These are phyloP conservation scores for Croton setiger DNA, from an alignment of 441 rosid genomes.

Conservation along the genomic window DNA sequence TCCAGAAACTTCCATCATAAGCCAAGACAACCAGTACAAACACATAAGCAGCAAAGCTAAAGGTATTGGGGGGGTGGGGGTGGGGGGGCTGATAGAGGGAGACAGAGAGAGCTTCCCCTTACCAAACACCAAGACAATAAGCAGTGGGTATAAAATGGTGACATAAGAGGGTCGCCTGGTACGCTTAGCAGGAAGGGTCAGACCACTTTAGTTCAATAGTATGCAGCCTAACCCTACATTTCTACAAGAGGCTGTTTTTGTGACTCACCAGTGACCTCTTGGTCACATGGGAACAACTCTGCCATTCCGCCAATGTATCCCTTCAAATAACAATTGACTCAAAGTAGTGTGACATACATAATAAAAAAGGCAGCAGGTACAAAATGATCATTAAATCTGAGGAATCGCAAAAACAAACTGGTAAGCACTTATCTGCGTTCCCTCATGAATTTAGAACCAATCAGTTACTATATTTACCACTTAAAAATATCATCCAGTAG, in stretches of 20 bases:
- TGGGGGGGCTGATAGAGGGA: not conserved
- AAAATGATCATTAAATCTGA: not conserved
- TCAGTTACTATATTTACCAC: not conserved
- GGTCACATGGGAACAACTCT: no score
- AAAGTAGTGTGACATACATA: not conserved
- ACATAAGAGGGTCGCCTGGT: no score
- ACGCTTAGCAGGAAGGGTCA: no score
- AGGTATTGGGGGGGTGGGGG: not conserved
- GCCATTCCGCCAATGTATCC: no score
- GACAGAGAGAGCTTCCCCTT: not conserved
- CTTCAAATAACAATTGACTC: no score
- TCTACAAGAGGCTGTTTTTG: no score
- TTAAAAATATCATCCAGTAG: not conserved
- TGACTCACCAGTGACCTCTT: no score
- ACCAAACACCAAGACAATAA: not conserved
- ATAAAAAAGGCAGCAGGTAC: not conserved
- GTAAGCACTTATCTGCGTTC: not conserved
- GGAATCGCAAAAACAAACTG: not conserved
- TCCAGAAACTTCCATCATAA: not conserved
- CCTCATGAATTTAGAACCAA: not conserved
- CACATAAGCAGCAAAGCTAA: not conserved
- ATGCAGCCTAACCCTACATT: no score
- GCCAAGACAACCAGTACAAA: constrained; percentile 9
- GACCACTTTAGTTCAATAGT: no score
- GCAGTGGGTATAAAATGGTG: no score